phyloP scores from a whole-genome alignment of 257 asterid genomes.

The Ophiorrhiza pumila region DNA sequence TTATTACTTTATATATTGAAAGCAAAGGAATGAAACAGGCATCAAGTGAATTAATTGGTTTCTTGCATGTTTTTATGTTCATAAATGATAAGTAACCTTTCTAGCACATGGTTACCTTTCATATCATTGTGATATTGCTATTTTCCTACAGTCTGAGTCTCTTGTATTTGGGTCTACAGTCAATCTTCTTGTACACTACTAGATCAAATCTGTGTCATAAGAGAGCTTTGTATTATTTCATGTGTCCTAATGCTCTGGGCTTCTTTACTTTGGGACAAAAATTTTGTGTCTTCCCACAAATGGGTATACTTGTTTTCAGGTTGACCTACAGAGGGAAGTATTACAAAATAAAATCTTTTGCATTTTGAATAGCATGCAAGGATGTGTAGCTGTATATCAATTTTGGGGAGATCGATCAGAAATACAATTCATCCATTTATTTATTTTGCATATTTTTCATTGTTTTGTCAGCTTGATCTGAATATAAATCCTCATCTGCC shows the following conservation, averaged over 20 bases:
- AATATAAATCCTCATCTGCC: conserved; percentile 86
- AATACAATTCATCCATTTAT: neutral
- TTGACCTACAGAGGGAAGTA: neutral
- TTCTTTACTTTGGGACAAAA: neutral
- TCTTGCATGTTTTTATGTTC: neutral
- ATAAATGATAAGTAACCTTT: neutral
- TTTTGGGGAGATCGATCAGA: neutral
- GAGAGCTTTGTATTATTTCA: neutral
- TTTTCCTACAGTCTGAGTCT: neutral
- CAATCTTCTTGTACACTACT: neutral
- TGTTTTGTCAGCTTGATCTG: conserved; percentile 60
- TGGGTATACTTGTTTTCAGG: neutral
- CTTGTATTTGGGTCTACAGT: neutral
- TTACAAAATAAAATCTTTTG: too few species aligned
- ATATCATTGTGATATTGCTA: neutral
- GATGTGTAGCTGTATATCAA: neutral
- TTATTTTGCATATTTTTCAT: conserved; percentile 1
- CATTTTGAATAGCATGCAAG: neutral
- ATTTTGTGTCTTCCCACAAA: neutral
- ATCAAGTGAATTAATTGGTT: neutral
- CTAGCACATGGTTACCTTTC: neutral
- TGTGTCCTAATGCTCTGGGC: neutral
- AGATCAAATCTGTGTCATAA: neutral
- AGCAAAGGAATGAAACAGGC: neutral
- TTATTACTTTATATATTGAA: neutral